phyloP scores from a whole-genome alignment of 352 stramenopile species.

The Globisporangium splendens region DNA sequence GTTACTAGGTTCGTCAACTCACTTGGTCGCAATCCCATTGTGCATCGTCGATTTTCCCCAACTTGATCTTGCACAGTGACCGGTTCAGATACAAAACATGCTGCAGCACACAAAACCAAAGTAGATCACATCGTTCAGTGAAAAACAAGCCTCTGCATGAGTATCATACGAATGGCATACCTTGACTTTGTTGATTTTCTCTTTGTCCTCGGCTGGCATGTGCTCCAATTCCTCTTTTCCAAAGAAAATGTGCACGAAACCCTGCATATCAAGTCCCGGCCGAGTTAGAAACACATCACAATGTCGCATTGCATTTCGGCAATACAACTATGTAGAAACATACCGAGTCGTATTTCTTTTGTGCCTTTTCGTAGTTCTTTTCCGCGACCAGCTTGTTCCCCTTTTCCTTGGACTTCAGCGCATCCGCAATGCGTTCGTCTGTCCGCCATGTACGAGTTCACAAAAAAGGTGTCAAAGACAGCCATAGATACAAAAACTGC shows the following conservation, averaged over 20 bases:
- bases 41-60: conserved; percentile 79
- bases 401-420: conserved; percentile 77
- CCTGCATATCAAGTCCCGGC: conserved; percentile 22
- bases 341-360: conserved; percentile 87
- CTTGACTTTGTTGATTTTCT: conserved; percentile 81
- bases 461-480: background rate
- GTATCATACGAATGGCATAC: conserved; percentile 14
- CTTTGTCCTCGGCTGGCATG: conserved; percentile 63
- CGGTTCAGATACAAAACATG: conserved; percentile 81
- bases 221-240: conserved; percentile 85
- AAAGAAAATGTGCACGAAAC: conserved; percentile 86
- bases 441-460: background rate
- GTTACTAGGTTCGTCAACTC: background rate
- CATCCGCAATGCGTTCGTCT: conserved; percentile 71
- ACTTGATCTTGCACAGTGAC: conserved; percentile 82
- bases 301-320: too few relatives aligned
- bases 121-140: background rate
- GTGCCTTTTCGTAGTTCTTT: conserved; percentile 71
- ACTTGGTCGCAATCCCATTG: conserved; percentile 85
- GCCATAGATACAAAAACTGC: too few relatives aligned
- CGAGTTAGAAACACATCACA: background rate
- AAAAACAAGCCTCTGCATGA: background rate
- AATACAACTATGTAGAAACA: background rate
- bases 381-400: conserved; percentile 62
- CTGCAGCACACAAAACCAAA: conserved; percentile 6